Evolutionary conservation across 176 grass and related monocot genomes (phyloP).

Genomic region (Elymus sibiricus): DNA sequence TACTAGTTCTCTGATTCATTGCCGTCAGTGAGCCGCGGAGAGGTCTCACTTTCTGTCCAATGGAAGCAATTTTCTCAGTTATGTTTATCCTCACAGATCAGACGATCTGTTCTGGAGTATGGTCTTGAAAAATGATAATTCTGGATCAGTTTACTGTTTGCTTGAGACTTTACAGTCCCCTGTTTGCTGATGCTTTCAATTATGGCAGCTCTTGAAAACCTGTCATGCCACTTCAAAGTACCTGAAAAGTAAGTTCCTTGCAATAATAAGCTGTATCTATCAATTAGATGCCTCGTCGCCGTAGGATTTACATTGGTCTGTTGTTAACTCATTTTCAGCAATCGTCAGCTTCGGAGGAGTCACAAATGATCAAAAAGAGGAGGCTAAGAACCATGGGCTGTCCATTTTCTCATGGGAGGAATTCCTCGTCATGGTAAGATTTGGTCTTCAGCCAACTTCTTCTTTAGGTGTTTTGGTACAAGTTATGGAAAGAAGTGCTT

Average conservation of each 20-base stretch:
- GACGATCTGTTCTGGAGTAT: background rate
- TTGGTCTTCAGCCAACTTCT: background rate
- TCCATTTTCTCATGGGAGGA: conserved; percentile 93
- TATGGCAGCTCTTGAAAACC: conserved; percentile 72
- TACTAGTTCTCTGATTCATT: background rate
- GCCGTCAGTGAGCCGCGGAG: too few relatives aligned
- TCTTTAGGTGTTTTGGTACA: background rate
- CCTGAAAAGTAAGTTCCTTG: conserved; percentile 74
- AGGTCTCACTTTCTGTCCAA: background rate
- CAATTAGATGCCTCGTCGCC: background rate
- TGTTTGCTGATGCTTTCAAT: conserved; percentile 8
- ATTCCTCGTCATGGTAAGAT: conserved; percentile 66
- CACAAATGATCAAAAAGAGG: conserved; percentile 70
- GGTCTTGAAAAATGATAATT: too few relatives aligned
- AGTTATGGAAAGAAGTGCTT: background rate
- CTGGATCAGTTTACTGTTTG: background rate
- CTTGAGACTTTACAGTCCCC: background rate
- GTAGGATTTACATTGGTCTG: background rate
- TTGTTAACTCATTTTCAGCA: conserved; percentile 30
- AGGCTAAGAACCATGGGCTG: conserved; percentile 53
- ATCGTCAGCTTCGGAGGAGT: conserved; percentile 89
- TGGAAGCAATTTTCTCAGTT: background rate
- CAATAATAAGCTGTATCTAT: background rate
- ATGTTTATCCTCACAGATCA: background rate
- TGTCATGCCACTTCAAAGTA: conserved; percentile 53